Base-by-base conservation (phyloP, 148 eudicot species). In the Vaccinium darrowii region DNA sequence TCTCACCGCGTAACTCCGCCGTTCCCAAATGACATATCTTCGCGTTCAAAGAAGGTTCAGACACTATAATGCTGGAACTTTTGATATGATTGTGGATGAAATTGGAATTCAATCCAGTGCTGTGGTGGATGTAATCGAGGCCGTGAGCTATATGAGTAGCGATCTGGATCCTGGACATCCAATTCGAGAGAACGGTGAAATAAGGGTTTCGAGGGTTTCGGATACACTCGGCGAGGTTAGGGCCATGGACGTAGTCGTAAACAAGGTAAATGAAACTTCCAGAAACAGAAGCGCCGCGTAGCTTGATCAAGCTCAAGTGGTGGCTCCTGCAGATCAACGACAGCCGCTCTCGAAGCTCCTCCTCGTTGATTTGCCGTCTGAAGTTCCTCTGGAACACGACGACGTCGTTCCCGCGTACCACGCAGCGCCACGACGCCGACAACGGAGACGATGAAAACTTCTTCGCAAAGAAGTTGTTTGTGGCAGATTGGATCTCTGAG, bases 11-110 rank as follows among this genome's bases (percentile, higher is more conserved):
- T 4, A 97, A 89, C 67, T 95, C 94, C 1, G 99, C 92, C 1
- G 99, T 94, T 3, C 99, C 99, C 18, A 94, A 94, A 84, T 97
- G 98, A 62, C 98, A 97, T 8, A 97, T 88, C 43, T 89, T 95
- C 0, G 96, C 94, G 56, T 85, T 86, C 67, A 93, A 69, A 4
- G 83, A 67, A 1, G 89, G 85, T 23, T 92, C 93, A 0, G 81
- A 82, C 1, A 95, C 86, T 25, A 97, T 84, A 7, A 97, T 89
- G 21, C 98, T 95, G 36, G 93, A 86, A 76, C 92, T 92, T 65
- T 95, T 97, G 7, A 97, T 84, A 74, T 92, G 99, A 85, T 95
- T 97, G 39, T 97, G 99, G 7, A 97, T 87, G 57, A 92, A 95
- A 16, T 91, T 91, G 30, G 83, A 80, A 25, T 86, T 89, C 73